Conservation (phyloP, 2,329 filamentous ascomycete genomes). For the Macrophomina tecta region DNA sequence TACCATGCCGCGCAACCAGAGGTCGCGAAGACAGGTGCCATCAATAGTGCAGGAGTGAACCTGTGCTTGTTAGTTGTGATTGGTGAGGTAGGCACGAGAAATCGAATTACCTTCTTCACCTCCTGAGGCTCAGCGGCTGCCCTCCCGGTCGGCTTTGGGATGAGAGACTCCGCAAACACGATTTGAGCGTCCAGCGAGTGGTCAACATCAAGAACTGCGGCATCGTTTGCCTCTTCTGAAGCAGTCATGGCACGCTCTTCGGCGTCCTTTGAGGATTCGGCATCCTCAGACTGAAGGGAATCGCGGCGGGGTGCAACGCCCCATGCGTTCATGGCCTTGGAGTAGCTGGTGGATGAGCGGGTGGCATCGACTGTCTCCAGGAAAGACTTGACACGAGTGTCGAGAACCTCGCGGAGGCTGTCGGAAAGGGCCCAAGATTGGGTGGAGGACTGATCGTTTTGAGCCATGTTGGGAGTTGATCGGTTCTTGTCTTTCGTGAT, state of each 20-base stretch:
- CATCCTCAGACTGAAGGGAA: neutral
- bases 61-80: neutral
- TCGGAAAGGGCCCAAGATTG: conserved; percentile 20
- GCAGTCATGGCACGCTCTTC: conserved; percentile 10
- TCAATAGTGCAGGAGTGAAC: conserved; percentile 26
- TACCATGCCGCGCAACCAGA: conserved; percentile 26
- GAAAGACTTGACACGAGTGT: conserved; percentile 18
- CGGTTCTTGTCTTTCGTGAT: neutral
- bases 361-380: conserved; percentile 17
- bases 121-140: neutral
- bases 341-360: conserved; percentile 4
- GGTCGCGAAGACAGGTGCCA: conserved; percentile 21
- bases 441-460: conserved; percentile 8
- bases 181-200: conserved; percentile 16
- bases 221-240: neutral
- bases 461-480: conserved; percentile 8
- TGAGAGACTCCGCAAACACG: conserved; percentile 2
- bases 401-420: conserved; percentile 18
- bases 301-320: conserved; percentile 11
- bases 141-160: neutral
- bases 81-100: too few relatives aligned
- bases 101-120: neutral
- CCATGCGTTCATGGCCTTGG: conserved; percentile 25
- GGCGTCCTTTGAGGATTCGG: neutral
- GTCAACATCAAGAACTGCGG: neutral